Conservation (phyloP, 306 rosid species). For the Prunus mongolica region DNA sequence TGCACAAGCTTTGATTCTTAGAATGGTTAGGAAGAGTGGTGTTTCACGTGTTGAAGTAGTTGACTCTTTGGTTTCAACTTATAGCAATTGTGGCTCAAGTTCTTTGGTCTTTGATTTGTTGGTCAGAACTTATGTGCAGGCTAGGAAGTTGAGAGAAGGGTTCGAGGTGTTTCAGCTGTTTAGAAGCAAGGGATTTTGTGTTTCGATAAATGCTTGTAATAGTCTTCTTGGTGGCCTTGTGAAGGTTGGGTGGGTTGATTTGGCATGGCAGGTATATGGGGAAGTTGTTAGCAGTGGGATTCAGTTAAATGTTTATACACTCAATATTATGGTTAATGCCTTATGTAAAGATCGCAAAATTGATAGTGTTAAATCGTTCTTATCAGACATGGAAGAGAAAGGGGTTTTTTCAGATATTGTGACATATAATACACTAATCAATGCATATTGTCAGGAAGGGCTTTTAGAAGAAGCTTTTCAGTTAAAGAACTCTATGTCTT, state of each 20-base stretch:
- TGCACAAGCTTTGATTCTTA: slow-evolving; percentile 70
- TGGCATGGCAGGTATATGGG: slow-evolving; percentile 65
- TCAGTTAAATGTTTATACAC: slow-evolving; percentile 59
- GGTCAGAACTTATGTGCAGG: slow-evolving; percentile 80
- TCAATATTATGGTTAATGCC: slow-evolving; percentile 90
- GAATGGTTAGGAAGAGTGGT: slow-evolving; percentile 69
- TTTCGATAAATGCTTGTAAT: slow-evolving; percentile 71
- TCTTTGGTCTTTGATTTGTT: slow-evolving; percentile 56
- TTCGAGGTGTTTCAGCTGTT: slow-evolving; percentile 55
- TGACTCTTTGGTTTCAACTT: slow-evolving; percentile 41
- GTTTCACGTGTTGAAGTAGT: slow-evolving; percentile 58
- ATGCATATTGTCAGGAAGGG: slow-evolving; percentile 63
- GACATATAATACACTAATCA: slow-evolving; percentile 73
- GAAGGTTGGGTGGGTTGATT: slow-evolving; percentile 75
- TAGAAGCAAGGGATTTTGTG: slow-evolving; percentile 40
- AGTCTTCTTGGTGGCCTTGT: slow-evolving; percentile 82
- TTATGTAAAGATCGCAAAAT: slow-evolving; percentile 64
- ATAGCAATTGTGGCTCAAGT: slow-evolving; percentile 13
- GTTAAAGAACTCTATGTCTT: slow-evolving; percentile 41
- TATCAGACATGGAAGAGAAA: slow-evolving; percentile 55
- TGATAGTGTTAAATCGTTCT: slow-evolving; percentile 39
- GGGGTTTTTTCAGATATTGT: slow-evolving; percentile 62
- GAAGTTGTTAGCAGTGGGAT: slow-evolving; percentile 47
- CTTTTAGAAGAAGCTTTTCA: slow-evolving; percentile 50
- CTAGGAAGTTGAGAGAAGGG: slow-evolving; percentile 80